A percentile compares a stretch with the other conserved stretches of the same genome.
These are phyloP conservation scores for Boletus insuetus DNA, from an alignment of 768 basidiomycete genomes.

Conservation along the genomic window DNA sequence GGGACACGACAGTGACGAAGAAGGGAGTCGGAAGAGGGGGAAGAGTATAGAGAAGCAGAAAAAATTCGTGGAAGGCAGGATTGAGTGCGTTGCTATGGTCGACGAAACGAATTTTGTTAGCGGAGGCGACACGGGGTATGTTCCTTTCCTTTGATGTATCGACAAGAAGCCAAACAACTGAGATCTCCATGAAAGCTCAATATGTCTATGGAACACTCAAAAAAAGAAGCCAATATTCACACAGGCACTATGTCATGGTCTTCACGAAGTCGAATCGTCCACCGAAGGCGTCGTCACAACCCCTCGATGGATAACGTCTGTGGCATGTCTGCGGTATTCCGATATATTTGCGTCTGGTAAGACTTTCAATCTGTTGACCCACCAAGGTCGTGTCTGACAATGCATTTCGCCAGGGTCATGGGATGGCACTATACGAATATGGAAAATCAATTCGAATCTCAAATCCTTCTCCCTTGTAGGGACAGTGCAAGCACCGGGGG, in stretches of 20 bases:
- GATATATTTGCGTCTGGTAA: slow-evolving; percentile 89
- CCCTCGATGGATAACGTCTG: slow-evolving; percentile 88
- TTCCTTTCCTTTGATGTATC: background rate
- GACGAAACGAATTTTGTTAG: slow-evolving; percentile 92
- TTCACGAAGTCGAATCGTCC: slow-evolving; percentile 66
- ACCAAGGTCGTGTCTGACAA: slow-evolving; percentile 1
- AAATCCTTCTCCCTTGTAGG: slow-evolving; percentile 72
- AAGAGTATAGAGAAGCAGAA: slow-evolving; percentile 25
- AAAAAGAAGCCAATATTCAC: slow-evolving; percentile 97
- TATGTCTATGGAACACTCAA: slow-evolving; percentile 85
- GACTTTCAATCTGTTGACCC: background rate
- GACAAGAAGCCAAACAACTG: background rate
- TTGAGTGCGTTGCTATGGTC: slow-evolving; percentile 92
- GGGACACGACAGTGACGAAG: slow-evolving; percentile 52
- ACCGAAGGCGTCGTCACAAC: slow-evolving; percentile 72
- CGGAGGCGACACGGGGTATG: slow-evolving; percentile 95
- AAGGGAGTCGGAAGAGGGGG: slow-evolving; percentile 35
- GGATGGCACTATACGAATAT: slow-evolving; percentile 86
- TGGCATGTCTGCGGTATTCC: slow-evolving; percentile 82
- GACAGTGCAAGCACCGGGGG: slow-evolving; percentile 65
- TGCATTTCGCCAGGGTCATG: slow-evolving; percentile 68
- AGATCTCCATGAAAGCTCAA: slow-evolving; percentile 46
- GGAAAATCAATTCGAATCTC: slow-evolving; percentile 81
- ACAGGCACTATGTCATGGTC: slow-evolving; percentile 82
- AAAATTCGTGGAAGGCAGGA: slow-evolving; percentile 80